These are phyloP conservation scores for Fusarium oxysporum DNA, from an alignment of 2,329 filamentous ascomycete species.

Conservation along the genomic window DNA sequence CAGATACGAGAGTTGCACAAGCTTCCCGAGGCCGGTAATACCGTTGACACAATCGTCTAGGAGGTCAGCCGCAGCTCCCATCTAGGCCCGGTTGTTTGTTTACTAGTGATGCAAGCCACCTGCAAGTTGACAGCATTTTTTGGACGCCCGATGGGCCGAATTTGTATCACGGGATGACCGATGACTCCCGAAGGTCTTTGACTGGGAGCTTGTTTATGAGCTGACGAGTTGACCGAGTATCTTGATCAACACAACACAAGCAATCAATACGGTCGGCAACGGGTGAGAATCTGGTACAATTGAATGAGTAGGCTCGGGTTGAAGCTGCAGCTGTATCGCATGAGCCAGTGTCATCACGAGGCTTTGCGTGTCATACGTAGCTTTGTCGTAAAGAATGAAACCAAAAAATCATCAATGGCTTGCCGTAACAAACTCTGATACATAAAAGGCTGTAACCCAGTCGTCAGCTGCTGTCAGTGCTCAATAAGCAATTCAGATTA, in stretches of 20 bases:
- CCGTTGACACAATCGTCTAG: slow-evolving; percentile 9
- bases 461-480: slow-evolving; percentile 3
- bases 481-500: neutral
- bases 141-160: slow-evolving; percentile 26
- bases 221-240: slow-evolving; percentile 9
- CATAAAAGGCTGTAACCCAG: slow-evolving; percentile 22
- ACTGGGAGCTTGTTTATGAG: neutral
- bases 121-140: slow-evolving; percentile 10
- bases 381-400: neutral
- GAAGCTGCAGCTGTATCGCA: slow-evolving; percentile 26
- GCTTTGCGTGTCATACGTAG: slow-evolving; percentile 31
- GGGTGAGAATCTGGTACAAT: slow-evolving; percentile 12
- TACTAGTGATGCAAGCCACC: slow-evolving; percentile 28
- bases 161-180: slow-evolving; percentile 26
- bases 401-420: neutral
- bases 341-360: slow-evolving; percentile 29
- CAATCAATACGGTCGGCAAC: slow-evolving; percentile 11
- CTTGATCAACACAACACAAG: neutral
- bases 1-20: slow-evolving; percentile 45
- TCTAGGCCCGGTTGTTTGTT: slow-evolving; percentile 4
- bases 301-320: slow-evolving; percentile 13
- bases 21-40: slow-evolving; percentile 20
- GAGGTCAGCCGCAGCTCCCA: neutral
- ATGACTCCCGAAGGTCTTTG: neutral
- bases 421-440: slow-evolving; percentile 12